These are phyloP conservation scores for Aspergillus luchuensis DNA, from an alignment of 2,329 filamentous ascomycete genomes.

Conservation along the genomic window DNA sequence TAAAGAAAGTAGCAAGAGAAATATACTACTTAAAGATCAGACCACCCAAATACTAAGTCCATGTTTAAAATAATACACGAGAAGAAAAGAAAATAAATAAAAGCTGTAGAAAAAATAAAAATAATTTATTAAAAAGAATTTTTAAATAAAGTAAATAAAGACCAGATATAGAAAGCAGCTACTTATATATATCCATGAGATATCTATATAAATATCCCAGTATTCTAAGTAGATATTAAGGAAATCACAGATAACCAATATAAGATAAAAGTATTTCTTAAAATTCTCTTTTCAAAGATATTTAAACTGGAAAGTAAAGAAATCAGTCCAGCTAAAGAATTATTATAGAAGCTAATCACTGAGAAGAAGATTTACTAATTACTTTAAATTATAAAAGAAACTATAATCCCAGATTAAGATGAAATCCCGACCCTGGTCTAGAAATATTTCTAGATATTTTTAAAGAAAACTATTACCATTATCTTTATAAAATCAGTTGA, in stretches of 20 bases:
- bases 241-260: conserved; percentile 22
- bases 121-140: conserved; percentile 27
- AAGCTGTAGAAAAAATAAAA: conserved; percentile 24
- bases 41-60: conserved; percentile 8
- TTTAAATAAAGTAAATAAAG: conserved; percentile 22
- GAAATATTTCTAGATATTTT: conserved; percentile 15
- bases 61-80: conserved; percentile 17
- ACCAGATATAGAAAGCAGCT: conserved; percentile 21
- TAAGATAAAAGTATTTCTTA: conserved; percentile 21
- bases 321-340: too few species aligned
- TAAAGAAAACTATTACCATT: conserved; percentile 6
- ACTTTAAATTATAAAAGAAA: too few species aligned
- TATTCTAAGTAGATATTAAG: conserved; percentile 10
- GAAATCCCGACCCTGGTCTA: conserved; percentile 11
- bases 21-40: conserved; percentile 5
- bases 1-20: conserved; percentile 23
- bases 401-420: not conserved
- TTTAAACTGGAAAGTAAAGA: not conserved
- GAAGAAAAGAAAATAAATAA: conserved; percentile 24
- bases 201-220: conserved; percentile 18
- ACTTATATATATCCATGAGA: conserved; percentile 19
- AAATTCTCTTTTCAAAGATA: conserved; percentile 23
- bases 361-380: too few species aligned
- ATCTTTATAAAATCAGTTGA: conserved; percentile 20
- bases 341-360: too few species aligned